Evolutionary conservation across 345 rosid genomes (phyloP).

Genomic region (Viola odorata): DNA sequence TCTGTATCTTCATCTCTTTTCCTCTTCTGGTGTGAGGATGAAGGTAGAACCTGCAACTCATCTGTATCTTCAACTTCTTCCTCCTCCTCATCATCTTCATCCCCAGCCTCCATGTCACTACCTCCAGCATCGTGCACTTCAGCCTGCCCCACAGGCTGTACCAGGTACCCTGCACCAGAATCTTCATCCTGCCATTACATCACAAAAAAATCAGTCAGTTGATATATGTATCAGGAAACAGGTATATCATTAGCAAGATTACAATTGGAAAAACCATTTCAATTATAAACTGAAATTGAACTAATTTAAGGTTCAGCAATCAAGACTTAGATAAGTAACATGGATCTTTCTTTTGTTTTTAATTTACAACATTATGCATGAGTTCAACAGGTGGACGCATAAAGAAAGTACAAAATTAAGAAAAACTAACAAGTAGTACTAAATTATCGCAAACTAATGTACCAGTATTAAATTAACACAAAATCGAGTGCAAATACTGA

Average conservation of each 20-base stretch:
- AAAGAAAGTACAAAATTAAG: no score
- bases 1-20: conserved; percentile 37
- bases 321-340: neutral
- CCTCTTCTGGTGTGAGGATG: conserved; percentile 44
- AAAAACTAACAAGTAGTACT: no score
- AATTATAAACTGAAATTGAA: neutral
- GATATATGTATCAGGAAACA: neutral
- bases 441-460: no score
- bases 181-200: conserved; percentile 53
- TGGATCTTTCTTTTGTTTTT: no score
- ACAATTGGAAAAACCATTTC: neutral
- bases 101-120: conserved; percentile 42
- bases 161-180: conserved; percentile 50
- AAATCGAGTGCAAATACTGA: no score
- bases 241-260: neutral
- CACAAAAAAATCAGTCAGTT: neutral
- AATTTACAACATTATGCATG: no score
- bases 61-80: conserved; percentile 30
- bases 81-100: conserved; percentile 44
- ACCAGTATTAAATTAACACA: no score
- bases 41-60: conserved; percentile 27
- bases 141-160: conserved; percentile 48
- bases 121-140: conserved; percentile 44
- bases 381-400: no score
- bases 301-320: no score